Conservation (phyloP, 139 green algal genomes). For the Asterochloris erici region DNA sequence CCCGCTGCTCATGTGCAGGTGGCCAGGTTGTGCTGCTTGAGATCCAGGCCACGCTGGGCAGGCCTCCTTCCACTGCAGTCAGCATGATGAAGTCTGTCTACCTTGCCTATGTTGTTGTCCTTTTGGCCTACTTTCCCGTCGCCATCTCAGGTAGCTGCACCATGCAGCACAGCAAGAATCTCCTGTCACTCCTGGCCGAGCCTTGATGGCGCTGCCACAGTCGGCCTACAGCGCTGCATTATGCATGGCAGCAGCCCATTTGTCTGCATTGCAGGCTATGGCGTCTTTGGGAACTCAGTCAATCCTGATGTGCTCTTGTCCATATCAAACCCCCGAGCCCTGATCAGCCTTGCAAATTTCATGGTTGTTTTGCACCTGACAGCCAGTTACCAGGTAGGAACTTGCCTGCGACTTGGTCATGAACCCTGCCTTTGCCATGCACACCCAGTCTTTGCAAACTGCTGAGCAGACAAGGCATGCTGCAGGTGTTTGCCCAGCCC, state of each 20-base stretch:
- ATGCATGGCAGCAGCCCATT: too few species aligned
- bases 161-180: too few species aligned
- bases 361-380: slow-evolving; percentile 65
- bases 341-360: slow-evolving; percentile 52
- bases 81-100: slow-evolving; percentile 54
- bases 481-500: slow-evolving; percentile 57
- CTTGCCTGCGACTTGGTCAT: neutral
- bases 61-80: slow-evolving; percentile 2
- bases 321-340: slow-evolving; percentile 24
- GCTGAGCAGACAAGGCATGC: neutral
- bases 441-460: neutral
- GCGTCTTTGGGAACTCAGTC: slow-evolving; percentile 45
- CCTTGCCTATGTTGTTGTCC: slow-evolving; percentile 39
- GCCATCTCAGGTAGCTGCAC: slow-evolving; percentile 16
- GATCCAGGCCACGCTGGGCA: slow-evolving; percentile 25
- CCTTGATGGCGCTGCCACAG: too few species aligned
- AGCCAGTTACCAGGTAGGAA: slow-evolving; percentile 35
- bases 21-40: slow-evolving; percentile 47
- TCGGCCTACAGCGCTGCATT: too few species aligned
- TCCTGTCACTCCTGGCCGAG: too few species aligned
- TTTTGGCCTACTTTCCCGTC: slow-evolving; percentile 54
- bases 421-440: neutral
- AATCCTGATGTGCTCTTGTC: slow-evolving; percentile 58
- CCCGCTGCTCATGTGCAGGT: neutral
- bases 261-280: slow-evolving; percentile 33